These are phyloP conservation scores for Hortiboletus rubellus DNA, from an alignment of 1,284 basidiomycete genomes.

Conservation along the genomic window DNA sequence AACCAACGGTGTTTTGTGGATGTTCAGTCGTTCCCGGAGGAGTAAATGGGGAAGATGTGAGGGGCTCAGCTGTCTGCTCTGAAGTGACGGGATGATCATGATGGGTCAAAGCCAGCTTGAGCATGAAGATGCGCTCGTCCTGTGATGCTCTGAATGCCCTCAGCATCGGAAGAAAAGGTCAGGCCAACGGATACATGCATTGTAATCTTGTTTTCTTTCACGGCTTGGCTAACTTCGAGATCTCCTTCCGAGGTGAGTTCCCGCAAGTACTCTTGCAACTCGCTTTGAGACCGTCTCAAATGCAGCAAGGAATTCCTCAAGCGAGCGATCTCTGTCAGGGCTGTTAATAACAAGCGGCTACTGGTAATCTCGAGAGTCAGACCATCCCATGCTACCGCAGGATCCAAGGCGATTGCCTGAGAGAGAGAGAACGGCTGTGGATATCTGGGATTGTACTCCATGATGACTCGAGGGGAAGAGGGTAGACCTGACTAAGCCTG, in stretches of 20 bases:
- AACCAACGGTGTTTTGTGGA: constrained; percentile 5
- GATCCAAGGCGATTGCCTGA: constrained; percentile 66
- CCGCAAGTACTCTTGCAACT: constrained; percentile 50
- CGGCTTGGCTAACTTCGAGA: constrained; percentile 47
- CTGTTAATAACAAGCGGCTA: not conserved
- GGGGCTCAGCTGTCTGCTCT: constrained; percentile 7
- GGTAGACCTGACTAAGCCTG: constrained; percentile 24
- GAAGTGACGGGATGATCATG: constrained; percentile 53
- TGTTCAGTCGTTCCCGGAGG: not conserved
- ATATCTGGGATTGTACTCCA: constrained; percentile 69
- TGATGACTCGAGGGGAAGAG: constrained; percentile 21
- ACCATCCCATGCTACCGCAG: constrained; percentile 72
- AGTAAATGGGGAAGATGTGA: not conserved
- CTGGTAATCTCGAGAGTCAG: not conserved
- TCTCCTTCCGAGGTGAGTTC: constrained; percentile 38
- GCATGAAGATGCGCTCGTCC: constrained; percentile 66
- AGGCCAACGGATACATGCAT: constrained; percentile 38
- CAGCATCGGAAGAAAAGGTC: constrained; percentile 12
- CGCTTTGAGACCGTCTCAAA: constrained; percentile 61
- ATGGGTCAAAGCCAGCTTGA: constrained; percentile 60
- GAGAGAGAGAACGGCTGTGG: constrained; percentile 73
- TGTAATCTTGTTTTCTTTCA: constrained; percentile 53
- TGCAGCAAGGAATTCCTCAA: constrained; percentile 71
- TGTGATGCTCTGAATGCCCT: constrained; percentile 58
- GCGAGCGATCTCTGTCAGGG: constrained; percentile 64